phyloP scores from a whole-genome alignment of 495 filamentous ascomycete genomes.

The Talaromyces ruber region DNA sequence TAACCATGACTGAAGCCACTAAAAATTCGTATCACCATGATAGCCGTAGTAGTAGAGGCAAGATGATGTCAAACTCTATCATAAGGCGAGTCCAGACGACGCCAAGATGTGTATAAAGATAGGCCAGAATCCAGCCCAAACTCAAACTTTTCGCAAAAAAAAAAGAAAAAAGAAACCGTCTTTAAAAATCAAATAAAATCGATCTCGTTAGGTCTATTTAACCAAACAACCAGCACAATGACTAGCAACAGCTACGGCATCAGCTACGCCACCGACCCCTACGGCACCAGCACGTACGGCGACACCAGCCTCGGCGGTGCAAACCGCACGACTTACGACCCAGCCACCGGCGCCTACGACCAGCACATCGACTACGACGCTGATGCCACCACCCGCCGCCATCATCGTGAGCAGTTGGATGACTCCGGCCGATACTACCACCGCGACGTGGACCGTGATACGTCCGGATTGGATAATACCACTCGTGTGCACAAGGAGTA shows the following conservation, averaged over 20 bases:
- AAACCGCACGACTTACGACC: slow-evolving; percentile 15
- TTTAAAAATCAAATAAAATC: not conserved
- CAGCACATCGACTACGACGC: slow-evolving; percentile 28
- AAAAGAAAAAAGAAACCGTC: not conserved
- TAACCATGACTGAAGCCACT: not conserved
- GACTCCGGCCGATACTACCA: slow-evolving; percentile 22
- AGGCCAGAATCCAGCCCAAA: not conserved
- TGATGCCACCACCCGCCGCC: slow-evolving; percentile 19
- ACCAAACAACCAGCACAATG: slow-evolving; percentile 3
- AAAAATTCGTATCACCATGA: not conserved
- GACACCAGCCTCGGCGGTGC: slow-evolving; percentile 1
- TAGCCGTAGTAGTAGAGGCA: not conserved
- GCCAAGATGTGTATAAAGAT: not conserved
- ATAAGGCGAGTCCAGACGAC: not conserved
- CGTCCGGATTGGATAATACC: slow-evolving; percentile 18
- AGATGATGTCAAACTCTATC: slow-evolving; percentile 9
- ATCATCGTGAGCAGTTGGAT: slow-evolving; percentile 29
- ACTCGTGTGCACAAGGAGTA: slow-evolving; percentile 29
- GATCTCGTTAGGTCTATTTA: not conserved
- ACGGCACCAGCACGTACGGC: slow-evolving; percentile 1
- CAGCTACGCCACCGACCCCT: not conserved
- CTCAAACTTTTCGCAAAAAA: not conserved
- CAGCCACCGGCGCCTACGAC: slow-evolving; percentile 28
- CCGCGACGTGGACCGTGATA: slow-evolving; percentile 24
- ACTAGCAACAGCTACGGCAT: slow-evolving; percentile 7